Evolutionary conservation across 116 monocot genomes (phyloP), one percentile per base, ranked within the genome.

Genomic region (Cymodocea nodosa): DNA sequence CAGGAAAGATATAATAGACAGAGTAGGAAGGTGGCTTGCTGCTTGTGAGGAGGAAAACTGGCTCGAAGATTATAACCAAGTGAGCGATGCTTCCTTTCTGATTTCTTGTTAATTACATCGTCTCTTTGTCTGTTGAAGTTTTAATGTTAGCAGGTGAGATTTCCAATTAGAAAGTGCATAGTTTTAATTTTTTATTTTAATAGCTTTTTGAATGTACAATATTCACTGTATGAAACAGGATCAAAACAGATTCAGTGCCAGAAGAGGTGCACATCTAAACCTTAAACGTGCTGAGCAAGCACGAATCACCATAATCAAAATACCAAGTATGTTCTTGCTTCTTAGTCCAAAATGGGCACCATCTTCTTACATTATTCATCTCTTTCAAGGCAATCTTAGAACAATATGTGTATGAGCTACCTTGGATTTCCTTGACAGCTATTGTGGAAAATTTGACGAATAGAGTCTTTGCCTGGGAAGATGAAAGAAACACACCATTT

Each of bases 21-120:
- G 87, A 78, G 87, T 92, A 60, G 81, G 84, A 23, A 92, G 71
- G 59, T 92, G 87, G 87, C 74, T 92, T 80, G 84, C 78, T 61
- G 84, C 92, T 57, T 92, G 92, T 75, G 92, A 92, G 76, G 92
- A 92, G 67, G 92, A 92, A 74, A 87, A 82, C 70, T 92, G 92
- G 92, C 87, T 87, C 64, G 87, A 92, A 69, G 92, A 92, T 69
- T 92, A 91, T 68, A 92, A 69, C 66, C 73, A 80, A 18, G 68
- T 68, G 40, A 48, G 35, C 4, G 0, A 35, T 18, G 2, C 20
- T 35, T 11, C n/a, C n/a, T 54, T 20, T 51, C 11, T 66, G 15
- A 11, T 25, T 12, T 3, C n/a, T n/a, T 19, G 63, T 37, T n/a
- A n/a, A n/a, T n/a, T n/a, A n/a, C n/a, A n/a, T n/a, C n/a, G n/a